These are phyloP conservation scores for Phytophthora vignae DNA, from an alignment of 352 stramenopile genomes.

Conservation along the genomic window DNA sequence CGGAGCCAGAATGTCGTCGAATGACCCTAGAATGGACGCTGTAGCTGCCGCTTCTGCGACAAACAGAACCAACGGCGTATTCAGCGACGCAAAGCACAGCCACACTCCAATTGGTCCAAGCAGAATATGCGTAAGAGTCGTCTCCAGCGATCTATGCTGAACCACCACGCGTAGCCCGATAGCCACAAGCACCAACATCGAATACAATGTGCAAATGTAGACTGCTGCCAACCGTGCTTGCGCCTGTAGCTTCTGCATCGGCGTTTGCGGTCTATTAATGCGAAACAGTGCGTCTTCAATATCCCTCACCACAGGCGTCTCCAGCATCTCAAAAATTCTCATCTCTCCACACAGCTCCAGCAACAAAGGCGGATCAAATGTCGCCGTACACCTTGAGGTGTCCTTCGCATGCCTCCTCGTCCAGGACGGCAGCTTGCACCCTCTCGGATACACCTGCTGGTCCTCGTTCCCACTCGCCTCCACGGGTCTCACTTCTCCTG, in stretches of 20 bases:
- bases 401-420: slow-evolving; percentile 53
- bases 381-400: slow-evolving; percentile 69
- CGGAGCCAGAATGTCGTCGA: slow-evolving; percentile 66
- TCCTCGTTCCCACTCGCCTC: slow-evolving; percentile 24
- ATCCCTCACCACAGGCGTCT: slow-evolving; percentile 83
- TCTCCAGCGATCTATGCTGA: slow-evolving; percentile 75
- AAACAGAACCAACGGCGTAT: slow-evolving; percentile 84
- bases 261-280: slow-evolving; percentile 73
- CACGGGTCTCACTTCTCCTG: slow-evolving; percentile 63
- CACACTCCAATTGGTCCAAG: slow-evolving; percentile 79
- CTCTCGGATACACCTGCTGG: slow-evolving; percentile 55
- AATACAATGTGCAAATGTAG: slow-evolving; percentile 78
- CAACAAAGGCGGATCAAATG: slow-evolving; percentile 77
- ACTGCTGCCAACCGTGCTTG: slow-evolving; percentile 60
- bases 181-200: slow-evolving; percentile 65
- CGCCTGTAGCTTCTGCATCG: slow-evolving; percentile 80
- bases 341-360: slow-evolving; percentile 88
- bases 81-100: slow-evolving; percentile 88
- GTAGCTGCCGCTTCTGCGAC: slow-evolving; percentile 77
- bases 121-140: slow-evolving; percentile 74
- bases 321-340: slow-evolving; percentile 86
- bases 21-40: slow-evolving; percentile 77
- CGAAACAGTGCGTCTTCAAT: slow-evolving; percentile 83
- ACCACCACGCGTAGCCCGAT: slow-evolving; percentile 74
- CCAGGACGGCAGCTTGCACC: slow-evolving; percentile 70